Conservation (phyloP, 768 basidiomycete species). For the Agaricus sinodeliciosus region DNA sequence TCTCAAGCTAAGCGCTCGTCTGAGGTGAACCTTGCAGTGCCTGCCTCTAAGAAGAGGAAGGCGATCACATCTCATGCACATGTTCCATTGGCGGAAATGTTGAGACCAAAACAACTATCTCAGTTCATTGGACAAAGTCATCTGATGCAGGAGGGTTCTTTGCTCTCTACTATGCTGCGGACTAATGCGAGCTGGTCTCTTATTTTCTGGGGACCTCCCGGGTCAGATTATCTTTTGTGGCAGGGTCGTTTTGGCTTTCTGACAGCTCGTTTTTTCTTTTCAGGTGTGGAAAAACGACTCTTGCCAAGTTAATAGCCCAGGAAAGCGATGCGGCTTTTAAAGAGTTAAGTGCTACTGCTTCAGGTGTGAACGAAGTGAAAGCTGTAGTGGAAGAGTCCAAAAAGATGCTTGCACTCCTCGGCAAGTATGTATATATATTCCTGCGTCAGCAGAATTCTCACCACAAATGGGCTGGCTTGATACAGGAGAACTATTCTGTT, state of each 20-base stretch:
- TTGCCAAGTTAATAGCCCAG: constrained; percentile 65
- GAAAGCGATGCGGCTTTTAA: constrained; percentile 57
- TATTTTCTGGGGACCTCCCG: constrained; percentile 74
- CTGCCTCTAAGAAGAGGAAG: constrained; percentile 17
- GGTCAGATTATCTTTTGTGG: constrained; percentile 27
- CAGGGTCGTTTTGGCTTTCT: not conserved
- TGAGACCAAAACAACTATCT: constrained; percentile 56
- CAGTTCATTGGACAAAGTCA: constrained; percentile 72
- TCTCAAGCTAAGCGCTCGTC: constrained; percentile 13
- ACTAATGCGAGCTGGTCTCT: constrained; percentile 49
- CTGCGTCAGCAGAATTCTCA: not conserved
- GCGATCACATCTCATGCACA: constrained; percentile 17
- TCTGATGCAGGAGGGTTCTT: constrained; percentile 48
- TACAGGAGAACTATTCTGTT: constrained; percentile 70
- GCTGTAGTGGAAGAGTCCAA: constrained; percentile 75
- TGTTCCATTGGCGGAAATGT: constrained; percentile 63
- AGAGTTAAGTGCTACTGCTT: constrained; percentile 71
- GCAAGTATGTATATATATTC: constrained; percentile 35
- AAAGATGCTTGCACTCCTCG: constrained; percentile 53
- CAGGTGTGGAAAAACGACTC: constrained; percentile 70
- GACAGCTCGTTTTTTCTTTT: not conserved
- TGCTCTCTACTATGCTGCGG: constrained; percentile 48
- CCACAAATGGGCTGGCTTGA: not conserved
- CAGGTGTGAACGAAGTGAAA: constrained; percentile 64
- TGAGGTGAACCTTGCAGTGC: constrained; percentile 12